Evolutionary conservation across 257 asterid species (phyloP).

Genomic region (Coffea eugenioides): DNA sequence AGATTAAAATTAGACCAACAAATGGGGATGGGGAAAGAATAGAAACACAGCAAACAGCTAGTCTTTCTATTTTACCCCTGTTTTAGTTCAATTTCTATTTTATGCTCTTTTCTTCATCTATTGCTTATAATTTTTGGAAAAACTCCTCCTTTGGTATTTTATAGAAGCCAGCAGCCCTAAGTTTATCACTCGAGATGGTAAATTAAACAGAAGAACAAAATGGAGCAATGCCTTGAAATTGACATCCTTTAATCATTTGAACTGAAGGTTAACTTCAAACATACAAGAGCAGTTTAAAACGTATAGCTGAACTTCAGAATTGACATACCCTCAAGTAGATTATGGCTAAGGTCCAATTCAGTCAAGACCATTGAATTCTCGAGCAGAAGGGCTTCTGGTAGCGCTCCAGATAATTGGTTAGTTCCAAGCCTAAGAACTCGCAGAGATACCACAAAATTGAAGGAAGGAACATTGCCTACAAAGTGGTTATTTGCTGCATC

Average conservation of each 20-base stretch:
- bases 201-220: background rate
- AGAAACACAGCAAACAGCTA: background rate
- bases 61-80: background rate
- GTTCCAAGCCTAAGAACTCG: constrained; percentile 57
- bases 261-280: background rate
- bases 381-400: constrained; percentile 74
- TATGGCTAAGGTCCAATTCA: constrained; percentile 79
- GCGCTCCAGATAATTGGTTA: constrained; percentile 65
- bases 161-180: background rate
- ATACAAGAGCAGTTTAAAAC: background rate
- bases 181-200: background rate
- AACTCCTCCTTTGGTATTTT: background rate
- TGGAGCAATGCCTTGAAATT: background rate
- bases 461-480: constrained; percentile 64
- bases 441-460: constrained; percentile 74
- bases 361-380: constrained; percentile 79
- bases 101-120: background rate
- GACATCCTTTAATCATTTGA: background rate
- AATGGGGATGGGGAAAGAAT: background rate
- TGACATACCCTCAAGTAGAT: constrained; percentile 65
- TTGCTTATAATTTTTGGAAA: background rate
- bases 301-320: background rate
- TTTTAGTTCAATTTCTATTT: background rate
- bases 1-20: background rate
- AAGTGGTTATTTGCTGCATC: constrained; percentile 70